These are phyloP conservation scores for Leptographium flavum DNA, from an alignment of 2,329 filamentous ascomycete genomes.

Conservation along the genomic window DNA sequence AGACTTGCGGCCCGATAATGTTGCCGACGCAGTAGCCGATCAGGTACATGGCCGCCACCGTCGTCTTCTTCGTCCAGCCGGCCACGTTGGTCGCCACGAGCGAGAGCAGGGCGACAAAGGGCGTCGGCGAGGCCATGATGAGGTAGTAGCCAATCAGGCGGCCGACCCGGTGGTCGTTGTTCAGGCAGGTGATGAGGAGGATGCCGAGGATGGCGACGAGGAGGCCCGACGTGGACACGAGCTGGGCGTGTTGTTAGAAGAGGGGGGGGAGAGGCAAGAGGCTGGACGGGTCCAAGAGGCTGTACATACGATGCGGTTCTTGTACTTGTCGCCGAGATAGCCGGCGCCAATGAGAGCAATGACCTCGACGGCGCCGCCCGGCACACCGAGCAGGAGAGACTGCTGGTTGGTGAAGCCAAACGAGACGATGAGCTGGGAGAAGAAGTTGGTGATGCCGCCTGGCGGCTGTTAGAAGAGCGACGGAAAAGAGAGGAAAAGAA, in stretches of 20 bases:
- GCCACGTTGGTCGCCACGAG: slow-evolving; percentile 49
- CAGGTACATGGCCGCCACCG: slow-evolving; percentile 37
- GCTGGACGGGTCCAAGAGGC: too few relatives aligned
- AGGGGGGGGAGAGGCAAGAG: slow-evolving; percentile 7
- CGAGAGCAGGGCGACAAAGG: slow-evolving; percentile 49
- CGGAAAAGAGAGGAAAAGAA: background rate
- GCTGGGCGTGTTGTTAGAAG: slow-evolving; percentile 10
- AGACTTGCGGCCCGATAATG: slow-evolving; percentile 39
- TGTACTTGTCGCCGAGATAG: slow-evolving; percentile 39
- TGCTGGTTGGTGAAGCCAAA: slow-evolving; percentile 52
- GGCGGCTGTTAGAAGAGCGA: too few relatives aligned
- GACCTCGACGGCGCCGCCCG: slow-evolving; percentile 49
- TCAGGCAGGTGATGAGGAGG: slow-evolving; percentile 49
- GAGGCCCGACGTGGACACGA: slow-evolving; percentile 38
- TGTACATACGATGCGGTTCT: slow-evolving; percentile 34
- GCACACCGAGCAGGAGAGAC: slow-evolving; percentile 49
- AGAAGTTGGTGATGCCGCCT: slow-evolving; percentile 21
- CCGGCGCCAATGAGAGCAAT: slow-evolving; percentile 15
- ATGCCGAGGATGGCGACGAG: slow-evolving; percentile 42
- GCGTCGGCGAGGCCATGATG: slow-evolving; percentile 42
- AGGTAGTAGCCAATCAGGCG: slow-evolving; percentile 52
- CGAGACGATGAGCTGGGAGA: slow-evolving; percentile 26
- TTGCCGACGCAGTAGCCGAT: slow-evolving; percentile 39
- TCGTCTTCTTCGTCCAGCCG: slow-evolving; percentile 43
- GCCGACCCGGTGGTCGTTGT: slow-evolving; percentile 39